Evolutionary conservation across 257 asterid species (phyloP), one percentile per base, ranked within the genome.

Genomic region (Nicotiana obtusifolia): DNA sequence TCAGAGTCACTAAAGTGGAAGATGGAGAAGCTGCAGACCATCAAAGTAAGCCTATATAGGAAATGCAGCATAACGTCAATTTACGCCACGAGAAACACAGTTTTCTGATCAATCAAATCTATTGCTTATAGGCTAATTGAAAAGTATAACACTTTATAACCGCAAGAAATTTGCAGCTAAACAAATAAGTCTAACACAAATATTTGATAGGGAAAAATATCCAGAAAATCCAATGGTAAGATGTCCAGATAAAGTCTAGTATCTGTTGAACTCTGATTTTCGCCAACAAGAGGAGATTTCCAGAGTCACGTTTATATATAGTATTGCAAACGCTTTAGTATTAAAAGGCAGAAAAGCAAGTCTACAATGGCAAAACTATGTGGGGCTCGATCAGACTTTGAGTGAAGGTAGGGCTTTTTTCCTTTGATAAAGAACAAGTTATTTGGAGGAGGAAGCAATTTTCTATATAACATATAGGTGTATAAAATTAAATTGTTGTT

Each of bases 41-140:
- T 86, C 82, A 84, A 76, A 84, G 56, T 68, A 84, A 44, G 64
- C 78, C 87, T 85, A 78, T 82, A 83, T 53, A 84, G 79, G 80
- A 67, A 83, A 83, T 20, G 75, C 49, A 60, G 52, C 28, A 83
- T 77, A 77, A 54, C 24, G 3, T 75, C 80, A 75, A 75, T 16
- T 24, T 75, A 26, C 15, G 80, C 80, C 62, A 75, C 22, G 79
- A 22, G 41, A 26, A 49, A 44, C 80, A 75, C 16, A 26, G 30
- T 49, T 75, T 24, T n/a, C 62, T 15, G 16, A 75, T 5, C 62
- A 49, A 24, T 49, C 80, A 49, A 75, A 49, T 49, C 80, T 15
- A 59, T 22, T 2, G 44, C 41, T 26, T 75, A 8, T 49, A 75
- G 41, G 62, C 62, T 4, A 57, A 15, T 24, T 26, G 80, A 49